Conservation (phyloP, 768 basidiomycete genomes). For the Crepidotus variabilis region DNA sequence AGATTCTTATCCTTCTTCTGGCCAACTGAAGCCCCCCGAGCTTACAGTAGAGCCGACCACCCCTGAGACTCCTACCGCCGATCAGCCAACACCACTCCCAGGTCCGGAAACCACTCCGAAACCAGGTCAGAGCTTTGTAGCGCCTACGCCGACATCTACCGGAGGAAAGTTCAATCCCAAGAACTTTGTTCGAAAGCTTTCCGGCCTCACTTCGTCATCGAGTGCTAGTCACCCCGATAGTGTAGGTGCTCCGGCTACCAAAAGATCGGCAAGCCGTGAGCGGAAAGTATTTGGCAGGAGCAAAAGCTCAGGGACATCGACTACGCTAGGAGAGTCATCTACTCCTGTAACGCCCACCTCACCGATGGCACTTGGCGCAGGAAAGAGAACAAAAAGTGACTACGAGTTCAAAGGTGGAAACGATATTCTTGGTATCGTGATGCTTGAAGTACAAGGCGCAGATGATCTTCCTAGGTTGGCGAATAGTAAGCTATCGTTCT, state of each 20-base stretch:
- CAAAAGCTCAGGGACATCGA: conserved; percentile 18
- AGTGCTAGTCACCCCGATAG: conserved; percentile 1
- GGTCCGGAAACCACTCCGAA: conserved; percentile 14
- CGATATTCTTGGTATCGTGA: conserved; percentile 91
- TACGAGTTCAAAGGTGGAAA: conserved; percentile 58
- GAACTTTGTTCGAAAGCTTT: conserved; percentile 23
- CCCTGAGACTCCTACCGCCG: conserved; percentile 21
- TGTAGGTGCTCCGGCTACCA: not conserved
- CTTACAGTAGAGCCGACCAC: conserved; percentile 16
- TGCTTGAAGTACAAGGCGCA: conserved; percentile 86
- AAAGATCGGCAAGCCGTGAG: conserved; percentile 16
- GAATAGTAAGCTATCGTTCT: conserved; percentile 61
- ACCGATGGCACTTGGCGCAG: conserved; percentile 6
- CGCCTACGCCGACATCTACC: conserved; percentile 4
- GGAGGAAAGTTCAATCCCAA: conserved; percentile 16
- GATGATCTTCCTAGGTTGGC: conserved; percentile 80
- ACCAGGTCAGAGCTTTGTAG: conserved; percentile 12
- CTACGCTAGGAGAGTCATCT: not conserved
- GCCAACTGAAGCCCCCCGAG: conserved; percentile 11
- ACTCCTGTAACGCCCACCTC: not conserved
- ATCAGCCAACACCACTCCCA: conserved; percentile 16
- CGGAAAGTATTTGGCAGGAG: conserved; percentile 24
- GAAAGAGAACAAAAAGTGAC: conserved; percentile 23
- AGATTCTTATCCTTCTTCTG: not conserved
- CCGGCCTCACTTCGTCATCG: conserved; percentile 14